phyloP scores from a whole-genome alignment of 1,139 yeast genomes.

The Hyphopichia khmerensis region DNA sequence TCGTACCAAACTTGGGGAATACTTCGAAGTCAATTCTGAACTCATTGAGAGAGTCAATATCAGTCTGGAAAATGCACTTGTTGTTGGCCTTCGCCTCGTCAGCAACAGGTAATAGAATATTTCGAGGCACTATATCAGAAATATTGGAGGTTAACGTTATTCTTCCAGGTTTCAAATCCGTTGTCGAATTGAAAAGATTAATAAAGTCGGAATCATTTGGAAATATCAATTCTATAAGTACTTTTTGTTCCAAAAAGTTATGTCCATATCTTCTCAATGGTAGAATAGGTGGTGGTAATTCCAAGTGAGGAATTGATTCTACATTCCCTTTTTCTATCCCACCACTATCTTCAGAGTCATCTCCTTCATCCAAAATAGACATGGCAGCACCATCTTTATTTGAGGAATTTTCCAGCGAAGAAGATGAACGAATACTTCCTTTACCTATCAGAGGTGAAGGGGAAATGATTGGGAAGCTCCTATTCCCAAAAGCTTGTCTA shows the following conservation, averaged over 20 bases:
- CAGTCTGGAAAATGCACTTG: conserved; percentile 82
- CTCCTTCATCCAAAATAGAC: conserved; percentile 36
- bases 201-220: conserved; percentile 57
- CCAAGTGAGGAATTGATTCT: conserved; percentile 84
- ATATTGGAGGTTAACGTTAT: conserved; percentile 73
- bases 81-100: conserved; percentile 56
- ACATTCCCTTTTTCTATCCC: conserved; percentile 27
- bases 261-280: conserved; percentile 95
- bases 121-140: conserved; percentile 81
- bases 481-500: conserved; percentile 17
- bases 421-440: not conserved
- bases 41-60: conserved; percentile 60
- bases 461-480: conserved; percentile 4
- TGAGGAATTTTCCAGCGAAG: not conserved
- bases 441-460: not conserved
- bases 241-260: conserved; percentile 86
- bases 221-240: conserved; percentile 72
- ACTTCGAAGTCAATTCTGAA: conserved; percentile 87
- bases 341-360: conserved; percentile 43
- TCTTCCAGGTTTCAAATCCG: conserved; percentile 50
- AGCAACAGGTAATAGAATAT: conserved; percentile 73
- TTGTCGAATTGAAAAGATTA: conserved; percentile 44
- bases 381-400: conserved; percentile 7
- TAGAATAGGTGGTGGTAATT: conserved; percentile 92
- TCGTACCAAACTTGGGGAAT: conserved; percentile 92